phyloP scores from a whole-genome alignment of 768 basidiomycete species.

The Amanita thiersii region DNA sequence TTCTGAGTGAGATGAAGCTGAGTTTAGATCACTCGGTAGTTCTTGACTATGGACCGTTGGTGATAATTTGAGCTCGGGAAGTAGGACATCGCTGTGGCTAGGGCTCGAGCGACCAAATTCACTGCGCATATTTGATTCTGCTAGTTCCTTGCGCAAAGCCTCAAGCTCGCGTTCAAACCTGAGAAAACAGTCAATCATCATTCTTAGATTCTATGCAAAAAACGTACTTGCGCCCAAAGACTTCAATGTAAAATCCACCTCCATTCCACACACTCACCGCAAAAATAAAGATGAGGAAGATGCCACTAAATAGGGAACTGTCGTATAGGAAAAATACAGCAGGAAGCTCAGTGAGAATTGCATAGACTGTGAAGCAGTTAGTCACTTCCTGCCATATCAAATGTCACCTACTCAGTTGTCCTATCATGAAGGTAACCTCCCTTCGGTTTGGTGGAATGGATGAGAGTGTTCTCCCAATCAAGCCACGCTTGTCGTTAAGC shows the following conservation, averaged over 20 bases:
- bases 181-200: constrained; percentile 11
- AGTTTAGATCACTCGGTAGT: constrained; percentile 4
- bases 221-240: constrained; percentile 91
- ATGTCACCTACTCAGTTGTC: constrained; percentile 60
- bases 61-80: constrained; percentile 22
- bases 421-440: constrained; percentile 70
- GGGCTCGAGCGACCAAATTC: constrained; percentile 46
- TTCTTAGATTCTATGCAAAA: constrained; percentile 2
- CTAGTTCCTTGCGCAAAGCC: constrained; percentile 82
- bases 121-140: constrained; percentile 49
- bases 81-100: constrained; percentile 33
- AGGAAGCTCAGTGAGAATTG: constrained; percentile 78
- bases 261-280: constrained; percentile 93
- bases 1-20: constrained; percentile 20
- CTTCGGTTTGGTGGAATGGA: constrained; percentile 54
- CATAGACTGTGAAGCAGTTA: constrained; percentile 50
- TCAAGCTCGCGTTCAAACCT: constrained; percentile 94
- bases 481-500: constrained; percentile 79
- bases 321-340: constrained; percentile 80
- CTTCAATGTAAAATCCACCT: constrained; percentile 92
- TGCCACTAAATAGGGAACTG: constrained; percentile 66
- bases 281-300: constrained; percentile 76
- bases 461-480: constrained; percentile 67
- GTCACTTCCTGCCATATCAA: constrained; percentile 4
- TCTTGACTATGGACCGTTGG: neutral